Percentiles rank a stretch among this genome's conserved stretches.
phyloP scores from a whole-genome alignment of 257 asterid species.

The Ilex aquifolium region DNA sequence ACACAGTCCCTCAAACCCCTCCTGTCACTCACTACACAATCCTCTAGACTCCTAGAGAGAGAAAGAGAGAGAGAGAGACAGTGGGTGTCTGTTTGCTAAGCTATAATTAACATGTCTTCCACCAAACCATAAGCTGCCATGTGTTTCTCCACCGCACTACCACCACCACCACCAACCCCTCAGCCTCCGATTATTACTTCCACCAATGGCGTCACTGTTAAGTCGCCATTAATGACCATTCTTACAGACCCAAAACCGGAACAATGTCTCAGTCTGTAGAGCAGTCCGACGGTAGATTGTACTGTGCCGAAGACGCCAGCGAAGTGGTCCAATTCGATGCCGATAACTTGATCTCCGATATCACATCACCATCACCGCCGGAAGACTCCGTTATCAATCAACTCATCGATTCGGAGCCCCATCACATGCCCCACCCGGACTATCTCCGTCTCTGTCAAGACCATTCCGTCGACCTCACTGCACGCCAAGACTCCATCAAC shows the following conservation, averaged over 20 bases:
- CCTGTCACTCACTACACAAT: conserved; percentile 8
- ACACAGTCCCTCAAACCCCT: neutral
- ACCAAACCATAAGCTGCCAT: conserved; percentile 29
- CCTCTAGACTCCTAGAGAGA: too few relatives aligned
- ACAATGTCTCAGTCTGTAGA: too few relatives aligned
- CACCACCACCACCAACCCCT: neutral
- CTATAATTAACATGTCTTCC: too few relatives aligned
- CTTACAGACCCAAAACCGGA: neutral
- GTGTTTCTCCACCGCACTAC: conserved; percentile 15
- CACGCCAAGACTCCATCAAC: conserved; percentile 49
- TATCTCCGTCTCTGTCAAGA: conserved; percentile 16
- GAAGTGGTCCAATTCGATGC: too few relatives aligned
- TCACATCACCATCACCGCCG: neutral
- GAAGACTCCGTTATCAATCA: conserved; percentile 23
- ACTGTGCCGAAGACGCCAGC: too few relatives aligned
- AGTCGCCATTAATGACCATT: neutral
- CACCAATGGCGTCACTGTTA: conserved; percentile 6
- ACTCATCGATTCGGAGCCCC: conserved; percentile 36
- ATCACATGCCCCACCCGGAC: conserved; percentile 31
- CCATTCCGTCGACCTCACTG: conserved; percentile 19
- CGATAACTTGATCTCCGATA: too few relatives aligned
- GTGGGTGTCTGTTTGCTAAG: neutral
- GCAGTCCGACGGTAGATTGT: too few relatives aligned
- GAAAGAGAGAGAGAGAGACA: conserved; percentile 4
- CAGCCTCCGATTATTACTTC: neutral